Evolutionary conservation across 208 protist genomes (phyloP).

Genomic region (Leishmania braziliensis): DNA sequence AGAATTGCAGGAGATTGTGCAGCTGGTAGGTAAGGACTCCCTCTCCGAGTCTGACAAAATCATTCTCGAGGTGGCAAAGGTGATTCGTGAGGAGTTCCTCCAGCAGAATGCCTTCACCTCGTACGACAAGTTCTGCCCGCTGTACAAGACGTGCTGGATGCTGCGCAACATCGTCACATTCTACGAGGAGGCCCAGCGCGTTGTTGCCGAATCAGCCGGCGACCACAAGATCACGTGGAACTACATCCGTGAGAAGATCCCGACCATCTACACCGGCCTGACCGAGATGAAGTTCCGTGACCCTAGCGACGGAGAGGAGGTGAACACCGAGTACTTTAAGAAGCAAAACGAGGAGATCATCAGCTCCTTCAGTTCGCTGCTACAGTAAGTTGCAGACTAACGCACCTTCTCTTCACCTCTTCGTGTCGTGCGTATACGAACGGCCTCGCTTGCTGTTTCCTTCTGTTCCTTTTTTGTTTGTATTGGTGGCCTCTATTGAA

Average conservation of each 20-base stretch:
- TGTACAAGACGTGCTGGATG: conserved; percentile 99
- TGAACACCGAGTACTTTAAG: conserved; percentile 88
- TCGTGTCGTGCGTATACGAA: neutral
- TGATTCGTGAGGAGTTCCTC: conserved; percentile 99
- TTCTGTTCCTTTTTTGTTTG: too few relatives aligned
- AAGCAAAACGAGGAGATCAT: conserved; percentile 92
- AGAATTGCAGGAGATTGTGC: conserved; percentile 99
- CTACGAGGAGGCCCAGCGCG: conserved; percentile 95
- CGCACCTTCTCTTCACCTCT: neutral
- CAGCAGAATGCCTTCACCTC: conserved; percentile 99
- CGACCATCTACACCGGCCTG: conserved; percentile 80
- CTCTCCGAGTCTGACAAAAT: conserved; percentile 99
- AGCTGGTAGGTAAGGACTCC: conserved; percentile 99
- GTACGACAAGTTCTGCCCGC: conserved; percentile 98
- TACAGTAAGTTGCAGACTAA: conserved; percentile 49
- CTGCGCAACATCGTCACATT: conserved; percentile 98
- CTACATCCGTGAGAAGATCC: conserved; percentile 93
- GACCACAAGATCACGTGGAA: conserved; percentile 97
- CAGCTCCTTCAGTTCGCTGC: conserved; percentile 76
- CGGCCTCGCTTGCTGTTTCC: neutral
- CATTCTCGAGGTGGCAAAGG: conserved; percentile 98
- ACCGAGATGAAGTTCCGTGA: conserved; percentile 94
- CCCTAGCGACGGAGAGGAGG: conserved; percentile 83
- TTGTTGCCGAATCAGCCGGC: conserved; percentile 80
- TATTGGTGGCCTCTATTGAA: neutral